Evolutionary conservation across 179 eudicot genomes (phyloP), one percentile per base, ranked within the genome.

Genomic region (Beta lomatogona): DNA sequence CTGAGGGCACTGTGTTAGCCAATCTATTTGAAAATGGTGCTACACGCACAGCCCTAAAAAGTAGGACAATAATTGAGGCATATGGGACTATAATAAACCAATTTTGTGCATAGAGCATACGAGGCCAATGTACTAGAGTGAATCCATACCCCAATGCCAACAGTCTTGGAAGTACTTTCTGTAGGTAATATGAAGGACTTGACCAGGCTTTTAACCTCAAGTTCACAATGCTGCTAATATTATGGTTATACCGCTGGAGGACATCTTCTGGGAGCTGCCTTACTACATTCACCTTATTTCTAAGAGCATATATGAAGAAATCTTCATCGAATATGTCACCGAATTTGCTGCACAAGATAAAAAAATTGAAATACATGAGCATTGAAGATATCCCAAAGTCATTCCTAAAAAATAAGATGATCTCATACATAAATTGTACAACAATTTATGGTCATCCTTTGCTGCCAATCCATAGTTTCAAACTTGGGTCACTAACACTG

Each of bases 201-300:
- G 99, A 97, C 99, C 99, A 95, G 80, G 89, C 99, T 86, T 93
- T 97, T 74, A 97, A 89, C 88, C 98, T 93, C 88, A 97, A 87
- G 80, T 97, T 97, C 71, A 93, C 90, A 77, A 97, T 95, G 91
- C 87, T 95, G 91, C 99, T 95, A 53, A 97, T 90, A 76, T 95
- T 97, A 83, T 94, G 83, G 88, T 95, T 94, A 82, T 91, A 97
- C 16, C 83, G 91, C 85, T 76, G 79, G 19, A 97, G 91, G 55
- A 91, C 79, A 83, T 93, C 93, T 75, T 94, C 93, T 10, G 99
- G 98, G 69, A 97, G 97, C 79, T 91, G 86, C 83, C 90, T 88
- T 80, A 92, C 91, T 76, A 97, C 92, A 68, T 89, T 88, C 80
- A 97, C 98, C 82, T 89, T 93, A 88, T 89, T 89, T 85, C 89